These are phyloP conservation scores for Syzygium aqueum DNA, from an alignment of 345 rosid species.

Conservation along the genomic window DNA sequence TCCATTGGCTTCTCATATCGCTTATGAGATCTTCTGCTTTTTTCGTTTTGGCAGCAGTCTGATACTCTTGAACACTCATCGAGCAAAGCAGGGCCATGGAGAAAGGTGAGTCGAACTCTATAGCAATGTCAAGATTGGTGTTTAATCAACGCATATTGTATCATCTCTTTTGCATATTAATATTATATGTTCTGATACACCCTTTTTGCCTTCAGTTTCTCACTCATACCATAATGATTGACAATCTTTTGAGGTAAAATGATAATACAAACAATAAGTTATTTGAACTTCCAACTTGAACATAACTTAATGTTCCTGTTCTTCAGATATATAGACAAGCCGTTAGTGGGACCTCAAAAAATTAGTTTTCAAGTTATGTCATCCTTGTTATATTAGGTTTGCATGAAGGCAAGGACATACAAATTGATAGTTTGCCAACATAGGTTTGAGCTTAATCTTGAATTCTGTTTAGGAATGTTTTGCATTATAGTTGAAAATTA, in stretches of 20 bases:
- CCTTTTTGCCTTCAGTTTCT: not conserved
- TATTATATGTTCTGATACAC: not conserved
- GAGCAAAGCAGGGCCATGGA: constrained; percentile 47
- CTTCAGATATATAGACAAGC: not conserved
- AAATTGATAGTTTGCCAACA: not conserved
- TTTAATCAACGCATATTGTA: not conserved
- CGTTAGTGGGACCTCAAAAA: not conserved
- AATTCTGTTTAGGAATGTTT: not conserved
- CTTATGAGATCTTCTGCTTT: constrained; percentile 4
- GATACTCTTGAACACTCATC: constrained; percentile 20
- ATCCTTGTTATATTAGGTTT: not conserved
- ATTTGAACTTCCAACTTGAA: not conserved
- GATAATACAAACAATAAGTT: not conserved
- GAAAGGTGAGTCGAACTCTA: constrained; percentile 27
- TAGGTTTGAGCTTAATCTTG: not conserved
- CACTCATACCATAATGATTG: not conserved
- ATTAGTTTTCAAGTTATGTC: not conserved
- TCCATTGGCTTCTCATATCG: not conserved
- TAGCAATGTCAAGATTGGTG: not conserved
- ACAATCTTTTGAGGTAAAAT: not conserved
- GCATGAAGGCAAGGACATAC: not conserved
- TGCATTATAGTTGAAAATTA: not conserved
- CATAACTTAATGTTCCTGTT: not conserved
- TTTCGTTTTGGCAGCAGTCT: constrained; percentile 18
- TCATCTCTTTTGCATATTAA: not conserved